Evolutionary conservation across 805 yeast species (phyloP).

Genomic region (Pichia occidentalis): DNA sequence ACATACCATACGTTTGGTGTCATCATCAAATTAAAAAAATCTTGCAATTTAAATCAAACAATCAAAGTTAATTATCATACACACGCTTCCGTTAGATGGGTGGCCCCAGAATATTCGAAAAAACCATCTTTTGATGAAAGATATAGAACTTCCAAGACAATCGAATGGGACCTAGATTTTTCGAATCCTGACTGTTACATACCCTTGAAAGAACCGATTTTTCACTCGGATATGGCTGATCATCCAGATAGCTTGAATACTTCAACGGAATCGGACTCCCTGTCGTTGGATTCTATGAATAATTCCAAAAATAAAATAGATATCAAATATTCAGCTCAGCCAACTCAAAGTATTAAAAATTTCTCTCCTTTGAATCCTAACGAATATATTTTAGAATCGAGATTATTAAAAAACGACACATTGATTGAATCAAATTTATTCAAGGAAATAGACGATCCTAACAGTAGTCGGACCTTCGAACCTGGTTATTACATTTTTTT

Average conservation of each 20-base stretch:
- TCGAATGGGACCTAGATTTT: slow-evolving; percentile 39
- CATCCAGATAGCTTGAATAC: slow-evolving; percentile 13
- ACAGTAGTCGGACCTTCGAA: slow-evolving; percentile 26
- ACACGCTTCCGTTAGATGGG: slow-evolving; percentile 41
- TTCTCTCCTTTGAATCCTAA: slow-evolving; percentile 22
- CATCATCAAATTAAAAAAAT: slow-evolving; percentile 39
- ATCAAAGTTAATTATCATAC: slow-evolving; percentile 39
- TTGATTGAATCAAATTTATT: slow-evolving; percentile 17
- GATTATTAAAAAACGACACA: slow-evolving; percentile 6
- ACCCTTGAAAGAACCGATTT: slow-evolving; percentile 22
- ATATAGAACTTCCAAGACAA: slow-evolving; percentile 34
- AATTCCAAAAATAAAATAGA: slow-evolving; percentile 9
- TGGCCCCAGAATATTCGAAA: slow-evolving; percentile 36
- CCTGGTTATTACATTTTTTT: slow-evolving; percentile 69
- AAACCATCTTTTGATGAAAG: slow-evolving; percentile 39
- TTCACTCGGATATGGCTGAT: slow-evolving; percentile 14
- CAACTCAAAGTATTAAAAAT: slow-evolving; percentile 23
- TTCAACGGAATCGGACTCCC: slow-evolving; percentile 8
- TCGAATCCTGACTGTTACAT: slow-evolving; percentile 33
- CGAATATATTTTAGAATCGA: slow-evolving; percentile 21
- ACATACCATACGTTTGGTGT: slow-evolving; percentile 46
- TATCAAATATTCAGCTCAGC: slow-evolving; percentile 18
- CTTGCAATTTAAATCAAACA: slow-evolving; percentile 31
- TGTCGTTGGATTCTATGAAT: slow-evolving; percentile 1
- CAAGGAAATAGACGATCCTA: slow-evolving; percentile 1